Evolutionary conservation across 257 asterid genomes (phyloP), one percentile per base, ranked within the genome.

Genomic region (Solanum sejunctum): DNA sequence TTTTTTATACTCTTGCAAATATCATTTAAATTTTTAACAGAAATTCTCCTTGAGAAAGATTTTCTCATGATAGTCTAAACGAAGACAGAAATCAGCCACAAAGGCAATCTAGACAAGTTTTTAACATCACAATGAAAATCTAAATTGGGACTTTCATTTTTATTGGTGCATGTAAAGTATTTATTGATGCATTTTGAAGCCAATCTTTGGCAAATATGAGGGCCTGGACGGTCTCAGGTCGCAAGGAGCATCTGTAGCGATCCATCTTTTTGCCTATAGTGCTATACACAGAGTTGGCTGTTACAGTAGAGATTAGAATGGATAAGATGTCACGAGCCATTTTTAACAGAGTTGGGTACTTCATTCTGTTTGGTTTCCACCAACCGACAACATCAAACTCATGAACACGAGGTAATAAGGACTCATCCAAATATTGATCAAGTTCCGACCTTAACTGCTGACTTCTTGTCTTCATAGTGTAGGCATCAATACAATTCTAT

Each of bases 391-490:
- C 98, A 18, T 97, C 98, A 72, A 97, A 95, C 10, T 95, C 98
- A 9, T 93, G 97, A 5, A 93, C 98, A 0, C 99, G 93, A 0
- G 98, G 98, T 88, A 95, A 45, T 15, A 97, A 84, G 3, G 98
- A 95, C 91, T 97, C 99, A 92, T 95, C 96, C 91, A 97, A 89
- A 82, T 97, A 97, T 91, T 94, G 97, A 85, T 95, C 99, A 88
- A 97, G 70, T 86, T 97, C 98, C 2, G 98, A 80, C 86, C 89
- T 94, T 6, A 93, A 86, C 4, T 88, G 94, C 84, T 96, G 98
- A 88, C 95, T 97, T 1, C 94, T 88, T 0, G 96, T 92, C 84
- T 94, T 94, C 95, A 93, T 97, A 43, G 95, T 94, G 70, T 86
- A 96, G 4, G 88, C 92, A 6, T 97, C 99, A 18, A 97, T 32